phyloP scores from a whole-genome alignment of 805 yeast genomes.

The Myxozyma monticola region DNA sequence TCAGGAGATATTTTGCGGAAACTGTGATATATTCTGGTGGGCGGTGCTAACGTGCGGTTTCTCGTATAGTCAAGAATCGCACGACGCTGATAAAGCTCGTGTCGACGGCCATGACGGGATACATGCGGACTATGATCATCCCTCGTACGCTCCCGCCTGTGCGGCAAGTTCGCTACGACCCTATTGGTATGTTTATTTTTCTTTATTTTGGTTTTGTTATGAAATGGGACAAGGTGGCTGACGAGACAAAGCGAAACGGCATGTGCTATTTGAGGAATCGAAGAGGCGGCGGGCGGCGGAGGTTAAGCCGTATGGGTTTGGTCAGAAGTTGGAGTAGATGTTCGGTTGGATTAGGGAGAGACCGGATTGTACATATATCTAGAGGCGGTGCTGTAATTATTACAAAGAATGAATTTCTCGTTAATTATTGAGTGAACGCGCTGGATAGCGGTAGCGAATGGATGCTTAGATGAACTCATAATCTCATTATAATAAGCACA shows the following conservation, averaged over 20 bases:
- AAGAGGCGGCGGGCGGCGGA: constrained; percentile 66
- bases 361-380: too few species aligned
- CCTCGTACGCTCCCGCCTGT: constrained; percentile 81
- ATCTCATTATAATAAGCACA: too few species aligned
- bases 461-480: too few species aligned
- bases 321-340: constrained; percentile 19
- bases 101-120: constrained; percentile 90
- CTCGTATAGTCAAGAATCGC: too few species aligned
- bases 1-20: too few species aligned
- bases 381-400: too few species aligned
- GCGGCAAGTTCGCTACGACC: constrained; percentile 83
- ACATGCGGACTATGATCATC: constrained; percentile 71
- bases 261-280: constrained; percentile 86
- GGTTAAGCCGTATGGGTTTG: constrained; percentile 22
- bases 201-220: constrained; percentile 15
- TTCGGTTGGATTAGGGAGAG: too few species aligned
- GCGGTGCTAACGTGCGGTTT: too few species aligned
- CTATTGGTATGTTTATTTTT: constrained; percentile 47
- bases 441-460: too few species aligned
- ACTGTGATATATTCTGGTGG: too few species aligned
- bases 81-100: constrained; percentile 80
- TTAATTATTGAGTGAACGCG: too few species aligned
- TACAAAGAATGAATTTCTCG: too few species aligned
- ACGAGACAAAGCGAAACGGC: constrained; percentile 62
- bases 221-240: background rate